These are phyloP conservation scores for Pneumocystis murina DNA, from an alignment of 1,139 yeast species.

Conservation along the genomic window DNA sequence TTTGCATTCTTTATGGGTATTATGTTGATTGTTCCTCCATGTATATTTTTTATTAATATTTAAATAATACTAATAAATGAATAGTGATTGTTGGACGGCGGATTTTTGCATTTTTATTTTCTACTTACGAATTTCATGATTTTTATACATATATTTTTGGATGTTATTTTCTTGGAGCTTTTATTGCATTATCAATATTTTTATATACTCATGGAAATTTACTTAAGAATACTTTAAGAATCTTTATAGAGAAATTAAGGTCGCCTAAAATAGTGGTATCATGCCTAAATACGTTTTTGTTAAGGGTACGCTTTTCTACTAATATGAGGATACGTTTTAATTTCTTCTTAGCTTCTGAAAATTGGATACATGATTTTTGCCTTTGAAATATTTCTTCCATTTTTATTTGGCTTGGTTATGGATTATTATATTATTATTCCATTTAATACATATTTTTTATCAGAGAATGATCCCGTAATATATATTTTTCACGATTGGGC, in stretches of 20 bases:
- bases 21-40: constrained; percentile 20
- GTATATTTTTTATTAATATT: not conserved
- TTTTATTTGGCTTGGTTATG: constrained; percentile 8
- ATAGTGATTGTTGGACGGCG: constrained; percentile 21
- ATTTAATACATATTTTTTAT: constrained; percentile 4
- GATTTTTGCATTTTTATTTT: constrained; percentile 3
- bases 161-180: constrained; percentile 1
- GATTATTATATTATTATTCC: constrained; percentile 10
- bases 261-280: not conserved
- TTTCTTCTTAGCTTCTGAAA: not conserved
- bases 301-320: not conserved
- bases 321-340: not conserved
- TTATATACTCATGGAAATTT: not conserved
- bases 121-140: constrained; percentile 11
- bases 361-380: constrained; percentile 6
- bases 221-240: not conserved
- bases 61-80: not conserved
- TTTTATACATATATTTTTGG: constrained; percentile 13
- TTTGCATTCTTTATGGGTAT: constrained; percentile 40
- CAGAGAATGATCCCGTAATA: constrained; percentile 4
- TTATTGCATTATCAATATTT: not conserved
- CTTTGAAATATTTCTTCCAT: constrained; percentile 11
- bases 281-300: not conserved
- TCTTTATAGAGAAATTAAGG: not conserved
- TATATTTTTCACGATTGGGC: constrained; percentile 9